Evolutionary conservation across 2,329 filamentous ascomycete genomes (phyloP), one percentile per base, ranked within the genome.

Genomic region (Myriangium duriaei): DNA sequence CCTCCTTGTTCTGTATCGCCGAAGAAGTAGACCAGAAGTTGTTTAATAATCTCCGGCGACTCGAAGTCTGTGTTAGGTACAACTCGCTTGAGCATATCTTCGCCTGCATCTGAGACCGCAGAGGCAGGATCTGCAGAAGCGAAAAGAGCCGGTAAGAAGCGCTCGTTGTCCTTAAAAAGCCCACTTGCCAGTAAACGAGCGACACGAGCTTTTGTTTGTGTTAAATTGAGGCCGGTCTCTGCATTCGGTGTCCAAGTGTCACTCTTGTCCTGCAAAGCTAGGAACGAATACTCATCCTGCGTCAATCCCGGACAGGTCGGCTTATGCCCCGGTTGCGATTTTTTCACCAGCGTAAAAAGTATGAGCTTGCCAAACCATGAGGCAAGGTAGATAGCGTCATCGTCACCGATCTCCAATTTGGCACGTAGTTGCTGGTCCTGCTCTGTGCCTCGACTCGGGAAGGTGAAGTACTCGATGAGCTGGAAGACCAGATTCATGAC

Each of bases 401-500:
- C 68, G 26, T 81, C 67, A 4, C 72, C 67, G 1, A 96, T 64
- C 1, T 77, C 76, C 6, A 94, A 67, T 0, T 67, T 65, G 3
- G 69, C 59, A 41, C 82, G 73, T 37, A 95, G 67, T 1, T 71
- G 67, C 2, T 65, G 60, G 54, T 96, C 87, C 45, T 94, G 83
- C 42, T 80, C 76, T 49, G 74, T 86, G 1, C 83, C 87, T 38
- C 85, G 74, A 2, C 74, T 65, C 0, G 91, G 88, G 7, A 93
- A 69, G 39, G 69, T 68, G 41, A 83, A 70, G 42, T 79, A 74
- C 7, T 79, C 71, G 12, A 96, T 63, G 4, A 92, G 66, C 30
- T 82, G 78, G 13, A 96, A 64, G 10, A 93, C 70, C 34, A 95
- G 67, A 52, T 91, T 85, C 59, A 96, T 91, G 21, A 94, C 68